Conservation (phyloP, 176 grass and related monocot genomes). For the Avena atlantica region DNA sequence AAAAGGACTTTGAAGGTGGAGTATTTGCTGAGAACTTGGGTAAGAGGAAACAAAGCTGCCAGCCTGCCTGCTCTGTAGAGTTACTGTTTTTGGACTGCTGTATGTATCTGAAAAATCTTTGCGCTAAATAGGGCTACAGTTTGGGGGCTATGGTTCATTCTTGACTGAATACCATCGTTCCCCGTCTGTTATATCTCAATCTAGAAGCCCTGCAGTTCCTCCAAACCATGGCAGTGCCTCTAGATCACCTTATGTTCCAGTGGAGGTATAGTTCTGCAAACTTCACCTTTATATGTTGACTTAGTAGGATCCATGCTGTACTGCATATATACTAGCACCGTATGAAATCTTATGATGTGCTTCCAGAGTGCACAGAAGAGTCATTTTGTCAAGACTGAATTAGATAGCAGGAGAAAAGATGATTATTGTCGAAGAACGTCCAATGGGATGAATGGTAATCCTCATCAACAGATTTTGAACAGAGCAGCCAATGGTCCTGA, state of each 20-base stretch:
- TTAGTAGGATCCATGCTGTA: slow-evolving; percentile 40
- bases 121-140: slow-evolving; percentile 52
- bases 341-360: slow-evolving; percentile 38
- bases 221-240: slow-evolving; percentile 56
- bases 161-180: slow-evolving; percentile 51
- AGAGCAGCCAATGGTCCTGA: slow-evolving; percentile 49
- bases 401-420: slow-evolving; percentile 50
- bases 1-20: slow-evolving; percentile 65
- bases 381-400: slow-evolving; percentile 41
- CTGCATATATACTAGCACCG: slow-evolving; percentile 18
- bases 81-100: slow-evolving; percentile 41
- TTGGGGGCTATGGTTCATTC: slow-evolving; percentile 65
- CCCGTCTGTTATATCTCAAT: slow-evolving; percentile 44
- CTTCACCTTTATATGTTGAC: slow-evolving; percentile 29
- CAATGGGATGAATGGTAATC: slow-evolving; percentile 47
- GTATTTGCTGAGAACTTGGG: slow-evolving; percentile 50
- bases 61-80: slow-evolving; percentile 20
- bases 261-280: slow-evolving; percentile 58
- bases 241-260: slow-evolving; percentile 50
- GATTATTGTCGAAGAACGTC: slow-evolving; percentile 34
- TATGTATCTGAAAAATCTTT: slow-evolving; percentile 44
- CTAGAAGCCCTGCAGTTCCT: slow-evolving; percentile 49
- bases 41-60: slow-evolving; percentile 46
- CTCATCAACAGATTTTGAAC: slow-evolving; percentile 41
- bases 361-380: slow-evolving; percentile 54